phyloP scores from a whole-genome alignment of 106 monocot genomes.

The Agapanthus africanus region DNA sequence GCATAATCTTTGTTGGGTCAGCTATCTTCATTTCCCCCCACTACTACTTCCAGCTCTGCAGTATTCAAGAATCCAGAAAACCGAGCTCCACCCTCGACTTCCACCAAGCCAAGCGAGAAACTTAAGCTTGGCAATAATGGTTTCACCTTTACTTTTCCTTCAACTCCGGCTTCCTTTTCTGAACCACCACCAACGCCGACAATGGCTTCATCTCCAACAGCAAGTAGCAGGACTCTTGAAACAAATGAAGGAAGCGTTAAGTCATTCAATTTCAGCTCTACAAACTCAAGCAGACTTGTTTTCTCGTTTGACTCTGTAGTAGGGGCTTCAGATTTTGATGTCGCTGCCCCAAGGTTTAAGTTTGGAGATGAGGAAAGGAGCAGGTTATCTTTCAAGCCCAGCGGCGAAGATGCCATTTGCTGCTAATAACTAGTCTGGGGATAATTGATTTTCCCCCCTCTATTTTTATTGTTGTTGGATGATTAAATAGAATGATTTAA shows the following conservation, averaged over 20 bases:
- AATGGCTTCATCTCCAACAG: constrained; percentile 4
- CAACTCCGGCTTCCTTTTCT: not conserved
- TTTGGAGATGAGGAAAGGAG: constrained; percentile 6
- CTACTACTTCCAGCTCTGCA: not conserved
- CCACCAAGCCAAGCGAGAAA: constrained; percentile 1
- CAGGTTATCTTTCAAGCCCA: constrained; percentile 13
- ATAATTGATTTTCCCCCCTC: not conserved
- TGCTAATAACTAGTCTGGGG: not conserved
- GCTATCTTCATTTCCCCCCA: not conserved
- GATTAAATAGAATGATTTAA: no score
- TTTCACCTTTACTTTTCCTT: constrained; percentile 20
- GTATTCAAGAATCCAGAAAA: not conserved
- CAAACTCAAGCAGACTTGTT: not conserved
- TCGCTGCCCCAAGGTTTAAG: constrained; percentile 1
- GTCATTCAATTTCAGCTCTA: constrained; percentile 10
- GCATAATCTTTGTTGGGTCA: not conserved
- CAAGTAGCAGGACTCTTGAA: not conserved
- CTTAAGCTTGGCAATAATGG: not conserved
- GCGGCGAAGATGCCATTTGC: constrained; percentile 1
- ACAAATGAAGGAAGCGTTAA: not conserved
- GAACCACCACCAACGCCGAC: constrained; percentile 31
- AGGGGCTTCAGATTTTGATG: not conserved
- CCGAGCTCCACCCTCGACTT: not conserved
- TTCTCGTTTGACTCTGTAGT: constrained; percentile 12
- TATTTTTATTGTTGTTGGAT: not conserved